Evolutionary conservation across 2,329 filamentous ascomycete species (phyloP), one percentile per base, ranked within the genome.

Genomic region (Hymenoscyphus salicellus): DNA sequence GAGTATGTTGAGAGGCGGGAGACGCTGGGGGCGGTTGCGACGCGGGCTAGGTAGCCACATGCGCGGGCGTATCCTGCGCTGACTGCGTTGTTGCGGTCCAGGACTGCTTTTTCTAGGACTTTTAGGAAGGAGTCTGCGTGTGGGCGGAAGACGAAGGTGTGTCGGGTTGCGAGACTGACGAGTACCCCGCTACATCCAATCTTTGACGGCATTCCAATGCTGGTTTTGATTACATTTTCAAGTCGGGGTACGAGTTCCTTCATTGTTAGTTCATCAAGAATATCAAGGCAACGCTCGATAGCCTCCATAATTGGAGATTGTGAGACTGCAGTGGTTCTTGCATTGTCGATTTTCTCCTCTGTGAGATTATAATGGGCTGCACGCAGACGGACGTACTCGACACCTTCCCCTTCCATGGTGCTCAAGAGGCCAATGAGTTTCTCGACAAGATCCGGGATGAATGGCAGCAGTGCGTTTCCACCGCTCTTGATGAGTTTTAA

Each of bases 21-120:
- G 58, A 83, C 82, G 11, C 80, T 76, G 10, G 81, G 77, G 14
- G 84, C 78, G 10, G 81, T 79, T 0, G 81, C 83, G 1, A 83
- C 78, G 33, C 87, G 86, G 70, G 95, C 84, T 63, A 98, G 82
- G 75, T 98, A 98, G 0, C 94, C 95, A 26, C 92, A 86, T 2
- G 93, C 89, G 61, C 88, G 88, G 23, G 93, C 94, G 75, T 97
- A 99, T 1, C 91, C 91, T 67, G 91, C 89, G 73, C 90, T 93
- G 63, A 97, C 93, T 20, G 96, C 95, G 71, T 97, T 93, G 73
- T 99, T 99, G 68, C 90, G 89, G 75, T 99, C 95, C 59, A 97
- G 84, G 0, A 93, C 86, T 64, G 93, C 86, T 76, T 92, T 94
- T 72, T 92, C 87, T 68, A 97, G 84, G 10, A 93, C 76, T 69